phyloP scores from a whole-genome alignment of 345 rosid species.

The Cardamine resedifolia region DNA sequence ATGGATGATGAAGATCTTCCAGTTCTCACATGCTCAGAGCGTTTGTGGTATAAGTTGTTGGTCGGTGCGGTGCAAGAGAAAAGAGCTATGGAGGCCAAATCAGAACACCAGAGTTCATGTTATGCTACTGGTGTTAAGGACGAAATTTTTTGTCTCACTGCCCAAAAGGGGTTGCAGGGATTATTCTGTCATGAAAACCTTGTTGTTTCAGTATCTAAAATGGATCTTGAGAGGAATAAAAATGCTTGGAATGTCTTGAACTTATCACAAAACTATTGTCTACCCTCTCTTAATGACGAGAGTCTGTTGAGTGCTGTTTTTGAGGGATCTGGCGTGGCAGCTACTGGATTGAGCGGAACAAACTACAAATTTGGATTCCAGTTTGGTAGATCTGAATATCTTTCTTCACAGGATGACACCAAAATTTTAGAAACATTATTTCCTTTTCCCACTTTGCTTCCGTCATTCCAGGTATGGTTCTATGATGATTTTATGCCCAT shows the following conservation, averaged over 20 bases:
- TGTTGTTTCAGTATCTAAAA: slow-evolving; percentile 59
- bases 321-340: slow-evolving; percentile 38
- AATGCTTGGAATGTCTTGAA: slow-evolving; percentile 57
- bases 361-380: slow-evolving; percentile 76
- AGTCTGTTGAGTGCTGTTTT: slow-evolving; percentile 62
- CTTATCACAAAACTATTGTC: slow-evolving; percentile 53
- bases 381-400: slow-evolving; percentile 58
- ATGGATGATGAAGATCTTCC: slow-evolving; percentile 40
- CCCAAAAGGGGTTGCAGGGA: slow-evolving; percentile 37
- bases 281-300: slow-evolving; percentile 83
- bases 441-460: slow-evolving; percentile 94
- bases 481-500: slow-evolving; percentile 19
- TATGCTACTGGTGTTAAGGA: slow-evolving; percentile 32
- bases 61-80: slow-evolving; percentile 47
- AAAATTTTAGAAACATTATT: slow-evolving; percentile 69
- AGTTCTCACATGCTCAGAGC: slow-evolving; percentile 45
- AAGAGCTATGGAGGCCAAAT: slow-evolving; percentile 39
- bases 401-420: slow-evolving; percentile 56
- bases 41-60: slow-evolving; percentile 60
- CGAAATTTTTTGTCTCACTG: slow-evolving; percentile 25
- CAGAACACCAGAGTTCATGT: slow-evolving; percentile 37
- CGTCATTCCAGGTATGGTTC: slow-evolving; percentile 66
- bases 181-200: slow-evolving; percentile 84
- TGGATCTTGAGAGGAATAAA: slow-evolving; percentile 49
- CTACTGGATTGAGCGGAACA: slow-evolving; percentile 54